phyloP scores from a whole-genome alignment of 345 rosid genomes.

The Eucalyptus rudis region DNA sequence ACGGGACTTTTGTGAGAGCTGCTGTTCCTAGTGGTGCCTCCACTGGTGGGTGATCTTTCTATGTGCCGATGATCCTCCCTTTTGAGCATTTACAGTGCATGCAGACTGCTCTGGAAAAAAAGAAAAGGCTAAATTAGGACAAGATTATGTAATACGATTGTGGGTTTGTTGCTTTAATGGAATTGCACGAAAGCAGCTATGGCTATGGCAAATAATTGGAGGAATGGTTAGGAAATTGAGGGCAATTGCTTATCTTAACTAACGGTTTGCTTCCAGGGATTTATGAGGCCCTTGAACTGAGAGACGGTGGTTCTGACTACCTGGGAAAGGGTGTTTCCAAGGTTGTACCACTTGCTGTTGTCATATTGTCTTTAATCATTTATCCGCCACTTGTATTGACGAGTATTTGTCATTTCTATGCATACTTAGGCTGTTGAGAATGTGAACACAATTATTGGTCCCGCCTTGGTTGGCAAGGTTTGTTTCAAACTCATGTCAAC shows the following conservation, averaged over 20 bases:
- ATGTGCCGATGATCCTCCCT: background rate
- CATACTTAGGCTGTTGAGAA: slow-evolving; percentile 42
- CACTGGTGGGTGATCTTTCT: slow-evolving; percentile 23
- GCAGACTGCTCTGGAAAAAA: background rate
- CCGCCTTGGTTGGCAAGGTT: slow-evolving; percentile 67
- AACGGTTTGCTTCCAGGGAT: slow-evolving; percentile 14
- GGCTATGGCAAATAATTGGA: background rate
- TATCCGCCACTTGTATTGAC: background rate
- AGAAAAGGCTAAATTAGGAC: background rate
- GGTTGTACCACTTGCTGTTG: background rate
- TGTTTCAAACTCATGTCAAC: background rate
- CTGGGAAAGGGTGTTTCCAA: slow-evolving; percentile 63
- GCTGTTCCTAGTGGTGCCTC: slow-evolving; percentile 78
- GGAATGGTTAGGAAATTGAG: background rate
- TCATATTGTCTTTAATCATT: background rate
- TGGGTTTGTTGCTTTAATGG: background rate
- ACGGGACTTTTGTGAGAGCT: slow-evolving; percentile 35
- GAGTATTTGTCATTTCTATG: background rate
- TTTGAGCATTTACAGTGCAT: background rate
- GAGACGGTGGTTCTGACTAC: slow-evolving; percentile 51
- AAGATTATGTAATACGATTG: background rate
- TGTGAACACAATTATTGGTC: slow-evolving; percentile 49
- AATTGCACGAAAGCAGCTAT: background rate
- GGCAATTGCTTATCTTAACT: background rate
- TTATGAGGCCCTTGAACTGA: slow-evolving; percentile 58